Base-by-base conservation (phyloP, 768 basidiomycete species). In the Xerocomellus dryophilus region DNA sequence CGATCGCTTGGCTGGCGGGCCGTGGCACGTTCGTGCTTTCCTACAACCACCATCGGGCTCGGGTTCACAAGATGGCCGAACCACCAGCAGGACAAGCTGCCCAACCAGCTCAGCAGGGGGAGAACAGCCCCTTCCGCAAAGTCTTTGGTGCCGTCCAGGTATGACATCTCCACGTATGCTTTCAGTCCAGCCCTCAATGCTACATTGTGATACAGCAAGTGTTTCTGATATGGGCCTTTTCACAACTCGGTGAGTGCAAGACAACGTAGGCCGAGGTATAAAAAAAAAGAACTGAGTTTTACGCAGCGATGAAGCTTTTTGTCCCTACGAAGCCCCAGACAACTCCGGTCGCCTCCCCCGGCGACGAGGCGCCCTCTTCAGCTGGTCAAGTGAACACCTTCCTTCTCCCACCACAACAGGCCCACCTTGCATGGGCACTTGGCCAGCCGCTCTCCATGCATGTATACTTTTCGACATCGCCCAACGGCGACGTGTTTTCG, bases 401-500 rank as follows among this genome's bases (percentile, higher is more conserved):
- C 65, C 54, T 68, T n/a, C 66, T 79, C 14, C 81, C 83, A 8
- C 87, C 88, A 7, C 73, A 70, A 14, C 76, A 83, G 25, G 83
- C 74, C 2, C 54, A 70, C 14, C 79, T 76, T 5, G 81, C 79
- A 38, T 92, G 89, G 89, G 66, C 73, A 10, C 73, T 87, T 2
- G 82, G 80, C 1, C 76, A 82, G 48, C 71, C 74, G 4, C 68
- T 92, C 9, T 80, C 86, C 41, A 84, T 91, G 81, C 79, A 92
- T 54, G 81, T 92, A 4, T 80, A 85, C 64, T 71, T 93, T 32
- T 82, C 90, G 18, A 88, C 86, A 0, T 83, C 83, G 2, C 83
- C 82, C 2, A 74, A 67, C 6, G 80, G 77, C 7, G 81, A 86
- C 60, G 77, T 85, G 8, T 88, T 88, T 71, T 73, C 76, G 12